Percentiles rank a stretch among this genome's conserved stretches.
phyloP scores from a whole-genome alignment of 2,329 filamentous ascomycete species.

The Penicillium fuscoglaucum region DNA sequence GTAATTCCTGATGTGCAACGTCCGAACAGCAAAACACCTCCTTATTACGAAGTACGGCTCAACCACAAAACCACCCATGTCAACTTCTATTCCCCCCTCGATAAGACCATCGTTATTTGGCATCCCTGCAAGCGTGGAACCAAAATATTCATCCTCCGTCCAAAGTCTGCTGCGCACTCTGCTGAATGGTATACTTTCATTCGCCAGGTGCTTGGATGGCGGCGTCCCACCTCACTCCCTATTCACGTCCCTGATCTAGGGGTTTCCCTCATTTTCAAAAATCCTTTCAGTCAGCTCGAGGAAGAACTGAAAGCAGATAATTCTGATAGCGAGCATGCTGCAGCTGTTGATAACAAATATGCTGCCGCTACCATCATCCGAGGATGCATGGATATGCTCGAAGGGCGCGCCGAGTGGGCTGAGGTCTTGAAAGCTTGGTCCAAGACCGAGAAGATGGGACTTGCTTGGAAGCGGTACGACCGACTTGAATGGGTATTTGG shows the following conservation, averaged over 20 bases:
- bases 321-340: conserved; percentile 49
- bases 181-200: conserved; percentile 71
- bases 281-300: conserved; percentile 59
- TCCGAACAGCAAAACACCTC: conserved; percentile 53
- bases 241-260: conserved; percentile 65
- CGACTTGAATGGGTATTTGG: conserved; percentile 68
- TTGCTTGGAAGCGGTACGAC: conserved; percentile 70
- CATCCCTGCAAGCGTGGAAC: conserved; percentile 55
- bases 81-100: conserved; percentile 65
- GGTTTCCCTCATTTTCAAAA: conserved; percentile 58
- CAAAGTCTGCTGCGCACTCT: conserved; percentile 60
- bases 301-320: conserved; percentile 38
- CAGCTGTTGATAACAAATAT: conserved; percentile 52
- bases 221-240: conserved; percentile 56
- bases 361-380: conserved; percentile 58
- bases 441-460: conserved; percentile 59
- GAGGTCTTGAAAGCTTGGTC: conserved; percentile 62
- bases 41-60: conserved; percentile 59
- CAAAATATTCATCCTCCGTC: conserved; percentile 62
- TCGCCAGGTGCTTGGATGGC: conserved; percentile 59
- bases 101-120: conserved; percentile 68
- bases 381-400: conserved; percentile 60
- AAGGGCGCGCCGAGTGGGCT: conserved; percentile 58
- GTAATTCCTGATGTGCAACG: conserved; percentile 63
- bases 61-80: conserved; percentile 55